phyloP scores from a whole-genome alignment of 768 basidiomycete genomes.

The Auricularia auricula-judae region DNA sequence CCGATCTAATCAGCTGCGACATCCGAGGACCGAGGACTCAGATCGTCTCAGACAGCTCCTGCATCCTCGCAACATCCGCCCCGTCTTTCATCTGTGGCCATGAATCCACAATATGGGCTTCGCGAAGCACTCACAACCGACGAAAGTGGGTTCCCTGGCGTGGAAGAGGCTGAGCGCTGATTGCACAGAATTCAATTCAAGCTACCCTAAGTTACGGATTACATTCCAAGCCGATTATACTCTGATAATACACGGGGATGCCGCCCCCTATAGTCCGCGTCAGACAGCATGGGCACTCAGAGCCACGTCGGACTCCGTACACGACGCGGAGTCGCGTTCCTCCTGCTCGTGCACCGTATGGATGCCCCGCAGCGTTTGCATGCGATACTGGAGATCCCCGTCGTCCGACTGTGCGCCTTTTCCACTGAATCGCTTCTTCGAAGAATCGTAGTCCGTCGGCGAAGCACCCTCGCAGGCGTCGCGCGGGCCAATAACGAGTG shows the following conservation, averaged over 20 bases:
- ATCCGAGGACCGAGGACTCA: background rate
- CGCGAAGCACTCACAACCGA: too few relatives aligned
- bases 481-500: too few relatives aligned
- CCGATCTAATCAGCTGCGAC: background rate
- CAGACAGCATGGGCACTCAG: background rate
- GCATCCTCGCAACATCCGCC: background rate
- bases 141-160: too few relatives aligned
- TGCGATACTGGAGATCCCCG: background rate
- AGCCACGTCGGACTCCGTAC: background rate
- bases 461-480: too few relatives aligned
- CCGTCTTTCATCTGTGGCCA: too few relatives aligned
- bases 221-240: too few relatives aligned
- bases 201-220: too few relatives aligned
- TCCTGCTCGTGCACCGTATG: background rate
- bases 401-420: background rate
- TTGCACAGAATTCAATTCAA: too few relatives aligned
- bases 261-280: background rate
- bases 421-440: background rate
- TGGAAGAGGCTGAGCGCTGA: too few relatives aligned
- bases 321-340: background rate
- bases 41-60: background rate
- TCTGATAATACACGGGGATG: too few relatives aligned
- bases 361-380: background rate
- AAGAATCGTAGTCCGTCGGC: too few relatives aligned
- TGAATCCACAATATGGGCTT: too few relatives aligned